A percentile compares a stretch with the other conserved stretches of the same genome.
Conservation (phyloP, 2,329 filamentous ascomycete species). For the Cucurbitaria berberidis region DNA sequence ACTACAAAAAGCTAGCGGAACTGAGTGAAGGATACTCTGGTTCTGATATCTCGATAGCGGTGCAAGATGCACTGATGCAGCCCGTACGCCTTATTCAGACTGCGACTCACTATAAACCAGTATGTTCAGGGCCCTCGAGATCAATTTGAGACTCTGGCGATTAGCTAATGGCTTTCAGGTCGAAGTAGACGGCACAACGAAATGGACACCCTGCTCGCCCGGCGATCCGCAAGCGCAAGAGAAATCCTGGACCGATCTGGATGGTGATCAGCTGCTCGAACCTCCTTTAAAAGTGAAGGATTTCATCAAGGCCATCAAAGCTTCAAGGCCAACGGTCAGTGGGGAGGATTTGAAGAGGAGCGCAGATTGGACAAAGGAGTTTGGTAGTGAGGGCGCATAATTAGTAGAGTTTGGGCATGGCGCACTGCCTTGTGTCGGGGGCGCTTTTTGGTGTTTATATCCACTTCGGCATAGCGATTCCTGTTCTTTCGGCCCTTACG, state of each 20-base stretch:
- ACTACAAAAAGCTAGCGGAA: constrained; percentile 80
- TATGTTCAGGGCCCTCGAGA: constrained; percentile 48
- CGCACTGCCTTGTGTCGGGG: background rate
- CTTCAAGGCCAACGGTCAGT: constrained; percentile 87
- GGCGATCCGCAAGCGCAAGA: constrained; percentile 85
- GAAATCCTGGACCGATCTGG: constrained; percentile 91
- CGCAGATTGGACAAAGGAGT: constrained; percentile 93
- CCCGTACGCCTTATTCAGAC: constrained; percentile 96
- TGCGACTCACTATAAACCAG: constrained; percentile 96
- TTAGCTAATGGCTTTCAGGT: constrained; percentile 59
- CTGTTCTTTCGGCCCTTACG: background rate
- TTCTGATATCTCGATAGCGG: constrained; percentile 93
- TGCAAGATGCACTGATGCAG: constrained; percentile 97
- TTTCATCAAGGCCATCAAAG: constrained; percentile 89
- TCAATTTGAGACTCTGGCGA: too few relatives aligned
- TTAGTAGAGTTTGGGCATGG: background rate
- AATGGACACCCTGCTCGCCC: constrained; percentile 89
- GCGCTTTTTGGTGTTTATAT: background rate
- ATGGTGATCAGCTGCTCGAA: constrained; percentile 82
- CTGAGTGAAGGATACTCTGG: constrained; percentile 94
- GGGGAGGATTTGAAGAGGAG: constrained; percentile 82
- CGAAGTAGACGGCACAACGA: constrained; percentile 68
- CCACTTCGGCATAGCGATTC: background rate
- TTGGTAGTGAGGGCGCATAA: constrained; percentile 84
- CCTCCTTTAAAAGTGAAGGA: constrained; percentile 88